Base-by-base conservation (phyloP, 2,329 filamentous ascomycete species). In the Alternaria alternata region DNA sequence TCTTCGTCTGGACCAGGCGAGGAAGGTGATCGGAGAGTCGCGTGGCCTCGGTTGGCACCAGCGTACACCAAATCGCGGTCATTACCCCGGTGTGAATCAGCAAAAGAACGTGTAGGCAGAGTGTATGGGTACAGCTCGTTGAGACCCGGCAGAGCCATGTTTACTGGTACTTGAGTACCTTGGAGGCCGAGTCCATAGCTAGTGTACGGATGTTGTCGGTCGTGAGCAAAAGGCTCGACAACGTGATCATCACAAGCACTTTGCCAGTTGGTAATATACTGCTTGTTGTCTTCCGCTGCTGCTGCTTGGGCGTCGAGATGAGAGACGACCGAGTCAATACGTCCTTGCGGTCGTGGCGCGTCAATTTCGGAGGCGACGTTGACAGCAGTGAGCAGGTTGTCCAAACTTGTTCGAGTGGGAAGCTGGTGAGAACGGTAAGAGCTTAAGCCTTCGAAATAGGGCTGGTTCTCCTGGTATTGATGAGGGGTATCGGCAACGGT, bases 281-380 rank as follows among this genome's bases (percentile, higher is more conserved):
- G 64, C n/a, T 43, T 48, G 22, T 38, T 49, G n/a, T 46, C 32
- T 47, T 70, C 71, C 7, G 56, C 53, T n/a, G 59, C 63, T 18
- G 59, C 57, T 20, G 61, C 65, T 53, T 73, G 68, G 16, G 64
- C 65, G 46, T 71, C 66, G 14, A 73, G 58, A 28, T 69, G 58
- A 48, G 61, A 61, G 9, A 69, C 65, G 2, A 73, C 61, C 1
- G 70, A 74, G 18, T 71, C 66, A 38, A 67, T 69, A 16, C 65
- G 68, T 16, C 59, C 61, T 46, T 72, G 63, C 16, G 68, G 67
- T 46, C 53, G 65, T n/a, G 70, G 72, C 39, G 66, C 64, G 32
- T 74, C 73, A 7, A 75, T 67, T 8, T 65, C 62, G 20, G 69
- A 64, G 1, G 66, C 66, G n/a, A 65, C 47, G 28, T 71, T 71